Conservation (phyloP, 768 basidiomycete genomes). For the Tephrocybe sp. region DNA sequence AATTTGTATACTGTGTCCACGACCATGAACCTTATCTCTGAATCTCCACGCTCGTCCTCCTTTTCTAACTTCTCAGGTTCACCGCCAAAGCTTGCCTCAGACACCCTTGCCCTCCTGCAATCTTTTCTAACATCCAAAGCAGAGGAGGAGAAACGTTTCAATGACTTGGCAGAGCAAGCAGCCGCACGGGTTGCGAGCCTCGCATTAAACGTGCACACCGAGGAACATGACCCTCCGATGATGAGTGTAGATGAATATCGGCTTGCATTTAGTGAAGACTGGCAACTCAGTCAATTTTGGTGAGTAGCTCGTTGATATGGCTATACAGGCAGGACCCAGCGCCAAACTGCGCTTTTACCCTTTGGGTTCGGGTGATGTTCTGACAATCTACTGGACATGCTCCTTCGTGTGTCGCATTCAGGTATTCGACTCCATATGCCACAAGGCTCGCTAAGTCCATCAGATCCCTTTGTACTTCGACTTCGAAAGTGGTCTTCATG, state of each 20-base stretch:
- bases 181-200: slow-evolving; percentile 34
- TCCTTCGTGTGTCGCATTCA: slow-evolving; percentile 15
- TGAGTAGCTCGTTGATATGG: slow-evolving; percentile 25
- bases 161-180: slow-evolving; percentile 36
- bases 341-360: slow-evolving; percentile 15
- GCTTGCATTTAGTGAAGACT: slow-evolving; percentile 45
- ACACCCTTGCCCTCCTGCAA: slow-evolving; percentile 40
- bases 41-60: slow-evolving; percentile 26
- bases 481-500: slow-evolving; percentile 39
- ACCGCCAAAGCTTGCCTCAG: slow-evolving; percentile 34
- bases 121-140: slow-evolving; percentile 38
- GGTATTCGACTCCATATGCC: slow-evolving; percentile 44
- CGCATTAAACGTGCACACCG: slow-evolving; percentile 23
- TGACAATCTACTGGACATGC: background rate
- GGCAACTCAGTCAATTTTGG: slow-evolving; percentile 55
- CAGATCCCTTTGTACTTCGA: slow-evolving; percentile 29
- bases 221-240: slow-evolving; percentile 32
- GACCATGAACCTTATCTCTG: slow-evolving; percentile 19
- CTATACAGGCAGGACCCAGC: slow-evolving; percentile 6
- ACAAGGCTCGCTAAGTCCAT: slow-evolving; percentile 33
- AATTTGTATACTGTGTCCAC: background rate
- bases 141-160: slow-evolving; percentile 43
- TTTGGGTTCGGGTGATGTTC: slow-evolving; percentile 1
- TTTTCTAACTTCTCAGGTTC: slow-evolving; percentile 30
- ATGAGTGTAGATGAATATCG: slow-evolving; percentile 45